Conservation (phyloP, 495 filamentous ascomycete genomes). For the Hypoxylon trugodes region DNA sequence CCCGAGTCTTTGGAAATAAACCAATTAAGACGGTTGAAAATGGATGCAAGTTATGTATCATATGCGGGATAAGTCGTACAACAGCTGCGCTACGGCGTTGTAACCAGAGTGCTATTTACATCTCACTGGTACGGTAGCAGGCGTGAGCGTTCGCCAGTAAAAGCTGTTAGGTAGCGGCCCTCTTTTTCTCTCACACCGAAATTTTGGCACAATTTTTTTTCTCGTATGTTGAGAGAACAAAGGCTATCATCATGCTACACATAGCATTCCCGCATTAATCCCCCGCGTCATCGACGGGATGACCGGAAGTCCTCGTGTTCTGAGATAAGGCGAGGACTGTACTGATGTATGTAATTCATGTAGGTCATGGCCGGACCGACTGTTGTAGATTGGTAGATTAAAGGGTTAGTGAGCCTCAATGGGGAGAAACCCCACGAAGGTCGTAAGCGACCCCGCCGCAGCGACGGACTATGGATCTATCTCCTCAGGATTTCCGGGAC, state of each 20-base stretch:
- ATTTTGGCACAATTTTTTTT: constrained; percentile 2
- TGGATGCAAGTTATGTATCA: constrained; percentile 4
- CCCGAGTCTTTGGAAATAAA: constrained; percentile 28
- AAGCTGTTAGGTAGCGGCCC: too few relatives aligned
- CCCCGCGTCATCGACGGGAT: constrained; percentile 22
- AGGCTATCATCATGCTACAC: constrained; percentile 2
- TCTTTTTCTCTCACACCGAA: constrained; percentile 25
- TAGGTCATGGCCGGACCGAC: constrained; percentile 19
- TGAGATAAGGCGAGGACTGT: constrained; percentile 20
- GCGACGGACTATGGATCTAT: constrained; percentile 14
- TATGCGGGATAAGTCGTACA: constrained; percentile 21
- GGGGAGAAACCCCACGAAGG: constrained; percentile 22
- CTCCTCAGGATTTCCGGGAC: constrained; percentile 8
- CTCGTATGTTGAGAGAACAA: background rate
- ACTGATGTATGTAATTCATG: constrained; percentile 4
- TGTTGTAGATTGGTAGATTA: background rate
- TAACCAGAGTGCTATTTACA: constrained; percentile 25
- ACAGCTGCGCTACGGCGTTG: background rate
- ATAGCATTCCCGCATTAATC: constrained; percentile 14
- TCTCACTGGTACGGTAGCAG: constrained; percentile 9
- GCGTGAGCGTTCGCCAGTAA: background rate
- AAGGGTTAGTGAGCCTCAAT: constrained; percentile 35
- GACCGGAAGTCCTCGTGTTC: constrained; percentile 27
- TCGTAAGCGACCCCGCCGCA: constrained; percentile 29
- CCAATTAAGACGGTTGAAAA: constrained; percentile 22